phyloP scores from a whole-genome alignment of 2,329 filamentous ascomycete genomes.

The Exophiala lecanii-corni region DNA sequence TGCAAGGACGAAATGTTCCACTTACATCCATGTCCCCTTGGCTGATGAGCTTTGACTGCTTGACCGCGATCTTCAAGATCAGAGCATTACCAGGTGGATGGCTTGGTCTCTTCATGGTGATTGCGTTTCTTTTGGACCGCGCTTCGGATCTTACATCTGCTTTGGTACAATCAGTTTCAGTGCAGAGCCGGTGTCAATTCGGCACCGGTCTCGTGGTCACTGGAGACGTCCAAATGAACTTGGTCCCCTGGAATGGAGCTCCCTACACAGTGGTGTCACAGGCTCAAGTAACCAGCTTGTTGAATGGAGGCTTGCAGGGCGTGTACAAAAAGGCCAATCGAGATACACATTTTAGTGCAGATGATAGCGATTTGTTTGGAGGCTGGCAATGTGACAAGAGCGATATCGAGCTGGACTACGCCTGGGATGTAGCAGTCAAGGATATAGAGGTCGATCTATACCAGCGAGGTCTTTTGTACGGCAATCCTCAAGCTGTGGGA shows the following conservation, averaged over 20 bases:
- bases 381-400: conserved; percentile 3
- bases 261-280: conserved; percentile 8
- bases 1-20: conserved; percentile 4
- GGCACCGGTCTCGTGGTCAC: conserved; percentile 5
- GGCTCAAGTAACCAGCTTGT: conserved; percentile 2
- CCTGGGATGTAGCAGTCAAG: conserved; percentile 1
- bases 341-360: conserved; percentile 1
- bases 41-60: conserved; percentile 2
- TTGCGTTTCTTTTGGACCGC: conserved; percentile 5
- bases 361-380: conserved; percentile 1
- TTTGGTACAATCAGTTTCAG: conserved; percentile 4
- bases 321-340: conserved; percentile 7
- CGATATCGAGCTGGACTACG: conserved; percentile 3
- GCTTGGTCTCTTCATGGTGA: conserved; percentile 6
- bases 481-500: not conserved
- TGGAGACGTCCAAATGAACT: not conserved
- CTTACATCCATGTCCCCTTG: conserved; percentile 4
- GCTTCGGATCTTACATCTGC: conserved; percentile 7
- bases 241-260: conserved; percentile 6
- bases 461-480: conserved; percentile 4
- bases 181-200: conserved; percentile 6
- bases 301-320: conserved; percentile 3
- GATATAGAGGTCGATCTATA: conserved; percentile 3
- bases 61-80: not conserved
- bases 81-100: conserved; percentile 8